Percentiles rank a stretch among this genome's conserved stretches.
Evolutionary conservation across 225 moss, liverwort and hornwort species (phyloP).

Genomic region (Asterella californica): DNA sequence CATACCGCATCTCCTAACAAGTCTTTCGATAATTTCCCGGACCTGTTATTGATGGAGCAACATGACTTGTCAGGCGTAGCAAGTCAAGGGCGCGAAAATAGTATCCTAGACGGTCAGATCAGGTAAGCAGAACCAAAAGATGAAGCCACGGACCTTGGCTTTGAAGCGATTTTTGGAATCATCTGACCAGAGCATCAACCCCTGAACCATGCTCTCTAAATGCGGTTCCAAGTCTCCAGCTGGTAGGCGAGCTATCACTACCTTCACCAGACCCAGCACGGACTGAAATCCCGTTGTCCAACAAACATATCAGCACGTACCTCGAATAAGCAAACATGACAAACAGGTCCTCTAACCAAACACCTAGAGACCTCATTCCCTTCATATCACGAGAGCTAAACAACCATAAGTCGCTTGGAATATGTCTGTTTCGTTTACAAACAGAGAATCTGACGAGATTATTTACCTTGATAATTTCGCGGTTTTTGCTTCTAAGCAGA

Average conservation of each 20-base stretch:
- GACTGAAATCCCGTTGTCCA: constrained; percentile 40
- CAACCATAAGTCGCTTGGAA: not conserved
- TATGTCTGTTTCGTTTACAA: no score
- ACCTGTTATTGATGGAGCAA: constrained; percentile 35
- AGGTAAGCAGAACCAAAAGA: not conserved
- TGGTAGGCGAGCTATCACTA: constrained; percentile 89
- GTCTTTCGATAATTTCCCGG: constrained; percentile 82
- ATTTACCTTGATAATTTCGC: constrained; percentile 80
- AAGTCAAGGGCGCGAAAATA: not conserved
- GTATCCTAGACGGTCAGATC: not conserved
- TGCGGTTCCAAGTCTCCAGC: constrained; percentile 68
- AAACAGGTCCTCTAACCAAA: not conserved
- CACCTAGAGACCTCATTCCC: not conserved
- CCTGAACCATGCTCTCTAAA: constrained; percentile 78
- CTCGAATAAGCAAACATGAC: not conserved
- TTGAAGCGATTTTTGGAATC: constrained; percentile 99
- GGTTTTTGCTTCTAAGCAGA: constrained; percentile 71
- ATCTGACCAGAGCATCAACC: constrained; percentile 96
- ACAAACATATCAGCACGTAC: not conserved
- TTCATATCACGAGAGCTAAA: not conserved
- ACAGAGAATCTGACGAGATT: not conserved
- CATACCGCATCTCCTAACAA: constrained; percentile 95
- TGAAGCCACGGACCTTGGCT: constrained; percentile 60
- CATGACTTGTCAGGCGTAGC: not conserved
- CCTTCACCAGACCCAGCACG: constrained; percentile 89